Evolutionary conservation across 345 rosid genomes (phyloP).

Genomic region (Kernera saxatilis): DNA sequence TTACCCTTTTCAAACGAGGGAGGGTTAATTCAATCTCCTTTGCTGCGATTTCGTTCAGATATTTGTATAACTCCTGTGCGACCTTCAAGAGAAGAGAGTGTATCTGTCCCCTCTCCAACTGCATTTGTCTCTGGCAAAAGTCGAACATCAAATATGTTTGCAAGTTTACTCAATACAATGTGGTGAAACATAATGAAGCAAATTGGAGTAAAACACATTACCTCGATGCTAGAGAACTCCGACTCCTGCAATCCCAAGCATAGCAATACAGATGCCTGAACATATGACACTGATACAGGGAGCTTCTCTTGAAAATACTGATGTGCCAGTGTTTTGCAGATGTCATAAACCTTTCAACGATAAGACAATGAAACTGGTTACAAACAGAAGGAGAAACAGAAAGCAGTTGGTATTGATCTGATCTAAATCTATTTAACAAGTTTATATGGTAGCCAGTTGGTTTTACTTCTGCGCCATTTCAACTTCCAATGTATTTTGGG

Average conservation of each 20-base stretch:
- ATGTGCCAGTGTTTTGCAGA: constrained; percentile 64
- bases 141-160: constrained; percentile 1
- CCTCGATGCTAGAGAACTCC: constrained; percentile 61
- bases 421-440: background rate
- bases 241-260: constrained; percentile 81
- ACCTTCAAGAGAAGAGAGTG: constrained; percentile 56
- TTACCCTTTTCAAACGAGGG: constrained; percentile 72
- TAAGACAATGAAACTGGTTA: constrained; percentile 7
- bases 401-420: background rate
- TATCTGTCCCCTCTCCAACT: constrained; percentile 66
- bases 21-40: constrained; percentile 47
- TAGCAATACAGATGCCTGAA: constrained; percentile 73
- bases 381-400: background rate
- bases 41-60: constrained; percentile 52
- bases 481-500: background rate
- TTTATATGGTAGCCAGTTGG: background rate
- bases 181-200: background rate
- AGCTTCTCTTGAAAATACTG: constrained; percentile 76
- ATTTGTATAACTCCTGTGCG: constrained; percentile 54
- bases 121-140: constrained; percentile 75
- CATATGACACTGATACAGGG: constrained; percentile 63
- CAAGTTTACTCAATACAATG: background rate
- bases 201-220: constrained; percentile 28
- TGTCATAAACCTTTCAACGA: constrained; percentile 54
- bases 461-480: background rate